A percentile compares a stretch with the other conserved stretches of the same genome.
Conservation (phyloP, 208 protist species). For the Herpetomonas muscarum region DNA sequence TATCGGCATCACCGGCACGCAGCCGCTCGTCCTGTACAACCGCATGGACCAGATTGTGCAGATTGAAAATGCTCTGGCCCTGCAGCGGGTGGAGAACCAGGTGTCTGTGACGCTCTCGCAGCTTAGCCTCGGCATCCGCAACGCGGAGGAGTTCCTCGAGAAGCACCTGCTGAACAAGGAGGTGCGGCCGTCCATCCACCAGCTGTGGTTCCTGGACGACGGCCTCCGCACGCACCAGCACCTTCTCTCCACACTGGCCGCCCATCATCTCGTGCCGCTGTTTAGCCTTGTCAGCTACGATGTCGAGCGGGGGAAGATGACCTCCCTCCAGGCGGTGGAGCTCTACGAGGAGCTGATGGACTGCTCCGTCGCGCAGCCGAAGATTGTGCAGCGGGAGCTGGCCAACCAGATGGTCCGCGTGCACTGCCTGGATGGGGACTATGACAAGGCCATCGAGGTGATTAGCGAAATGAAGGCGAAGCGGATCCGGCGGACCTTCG, state of each 20-base stretch:
- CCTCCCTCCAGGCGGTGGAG: constrained; percentile 60
- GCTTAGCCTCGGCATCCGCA: constrained; percentile 75
- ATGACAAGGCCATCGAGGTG: constrained; percentile 70
- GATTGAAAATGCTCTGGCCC: constrained; percentile 81
- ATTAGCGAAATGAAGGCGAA: constrained; percentile 74
- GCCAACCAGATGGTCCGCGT: constrained; percentile 86
- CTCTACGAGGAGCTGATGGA: constrained; percentile 89
- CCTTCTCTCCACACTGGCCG: constrained; percentile 67
- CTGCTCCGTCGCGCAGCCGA: constrained; percentile 78
- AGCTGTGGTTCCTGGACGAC: constrained; percentile 84
- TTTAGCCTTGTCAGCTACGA: constrained; percentile 86
- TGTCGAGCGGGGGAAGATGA: constrained; percentile 84
- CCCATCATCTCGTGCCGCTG: constrained; percentile 88
- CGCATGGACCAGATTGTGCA: constrained; percentile 77
- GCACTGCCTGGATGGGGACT: constrained; percentile 75
- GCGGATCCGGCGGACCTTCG: constrained; percentile 82
- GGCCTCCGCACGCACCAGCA: constrained; percentile 73
- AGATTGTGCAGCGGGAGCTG: constrained; percentile 86
- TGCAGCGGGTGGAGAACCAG: constrained; percentile 81
- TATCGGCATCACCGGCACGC: constrained; percentile 54
- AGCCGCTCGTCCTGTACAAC: constrained; percentile 82
- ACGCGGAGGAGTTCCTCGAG: constrained; percentile 83
- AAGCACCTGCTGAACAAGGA: constrained; percentile 72
- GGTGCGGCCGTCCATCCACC: constrained; percentile 78
- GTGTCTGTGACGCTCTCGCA: constrained; percentile 83